Conservation (phyloP, 1,139 yeast genomes). For the Yamadazyma sp. region DNA sequence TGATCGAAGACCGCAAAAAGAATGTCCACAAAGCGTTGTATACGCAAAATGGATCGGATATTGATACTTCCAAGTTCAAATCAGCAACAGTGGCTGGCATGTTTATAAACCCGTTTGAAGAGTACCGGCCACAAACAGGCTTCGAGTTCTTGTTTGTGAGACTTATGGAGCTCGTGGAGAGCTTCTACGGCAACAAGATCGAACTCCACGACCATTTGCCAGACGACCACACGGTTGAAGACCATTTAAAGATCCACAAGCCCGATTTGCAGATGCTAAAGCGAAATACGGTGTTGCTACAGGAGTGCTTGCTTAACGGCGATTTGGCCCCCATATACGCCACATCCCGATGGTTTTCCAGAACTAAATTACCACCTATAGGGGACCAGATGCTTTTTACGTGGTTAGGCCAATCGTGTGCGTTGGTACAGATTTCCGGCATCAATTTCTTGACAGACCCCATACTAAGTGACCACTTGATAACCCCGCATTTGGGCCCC, state of each 20-base stretch:
- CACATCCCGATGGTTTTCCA: conserved; percentile 10
- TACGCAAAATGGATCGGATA: conserved; percentile 11
- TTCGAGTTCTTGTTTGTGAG: conserved; percentile 80
- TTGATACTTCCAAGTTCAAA: conserved; percentile 35
- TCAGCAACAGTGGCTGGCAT: conserved; percentile 70
- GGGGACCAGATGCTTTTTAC: conserved; percentile 62
- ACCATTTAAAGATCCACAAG: conserved; percentile 52
- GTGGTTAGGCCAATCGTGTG: conserved; percentile 93
- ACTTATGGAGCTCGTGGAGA: conserved; percentile 65
- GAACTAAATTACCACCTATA: conserved; percentile 21
- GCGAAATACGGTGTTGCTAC: conserved; percentile 29
- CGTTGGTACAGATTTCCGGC: conserved; percentile 69
- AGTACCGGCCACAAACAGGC: conserved; percentile 85
- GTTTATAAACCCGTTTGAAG: conserved; percentile 89
- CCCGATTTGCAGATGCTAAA: conserved; percentile 57
- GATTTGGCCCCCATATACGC: conserved; percentile 19
- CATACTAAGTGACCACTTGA: conserved; percentile 65
- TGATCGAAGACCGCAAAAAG: conserved; percentile 51
- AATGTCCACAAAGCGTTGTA: conserved; percentile 24
- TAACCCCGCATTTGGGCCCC: conserved; percentile 72
- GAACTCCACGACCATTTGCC: conserved; percentile 39
- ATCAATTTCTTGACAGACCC: conserved; percentile 85
- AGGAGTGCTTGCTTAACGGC: conserved; percentile 24
- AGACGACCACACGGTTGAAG: conserved; percentile 54
- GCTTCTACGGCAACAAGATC: conserved; percentile 62